Evolutionary conservation across 176 grass and related monocot genomes (phyloP).

Genomic region (Avena atlantica): DNA sequence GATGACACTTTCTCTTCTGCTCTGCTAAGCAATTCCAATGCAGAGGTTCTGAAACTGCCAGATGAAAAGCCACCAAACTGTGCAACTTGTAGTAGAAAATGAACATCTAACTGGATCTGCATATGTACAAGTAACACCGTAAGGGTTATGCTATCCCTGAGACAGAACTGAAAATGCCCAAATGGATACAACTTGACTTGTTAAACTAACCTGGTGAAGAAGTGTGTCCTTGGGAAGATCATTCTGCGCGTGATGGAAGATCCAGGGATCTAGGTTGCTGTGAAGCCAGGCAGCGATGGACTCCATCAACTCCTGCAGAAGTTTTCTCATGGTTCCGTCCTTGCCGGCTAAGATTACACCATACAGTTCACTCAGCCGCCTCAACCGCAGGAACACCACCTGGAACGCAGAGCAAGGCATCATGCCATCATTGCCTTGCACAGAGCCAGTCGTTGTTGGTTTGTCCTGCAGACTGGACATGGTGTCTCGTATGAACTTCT

Average conservation of each 20-base stretch:
- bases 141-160: neutral
- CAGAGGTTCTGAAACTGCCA: constrained; percentile 23
- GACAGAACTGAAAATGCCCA: neutral
- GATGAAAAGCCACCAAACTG: constrained; percentile 47
- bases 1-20: neutral
- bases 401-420: constrained; percentile 64
- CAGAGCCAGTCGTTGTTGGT: constrained; percentile 10
- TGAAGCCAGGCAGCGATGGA: constrained; percentile 51
- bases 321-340: constrained; percentile 41
- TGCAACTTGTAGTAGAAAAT: constrained; percentile 66
- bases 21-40: constrained; percentile 37
- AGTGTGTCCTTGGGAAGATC: constrained; percentile 25
- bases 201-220: constrained; percentile 41
- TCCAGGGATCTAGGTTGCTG: constrained; percentile 40
- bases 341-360: constrained; percentile 45
- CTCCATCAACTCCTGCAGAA: constrained; percentile 59
- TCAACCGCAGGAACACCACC: constrained; percentile 55
- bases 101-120: constrained; percentile 59
- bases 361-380: constrained; percentile 42
- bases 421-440: neutral
- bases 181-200: neutral
- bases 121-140: neutral
- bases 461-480: constrained; percentile 14
- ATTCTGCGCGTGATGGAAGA: constrained; percentile 20
- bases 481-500: constrained; percentile 52